A percentile compares a stretch with the other conserved stretches of the same genome.
phyloP scores from a whole-genome alignment of 768 basidiomycete species.

The Austroboletus festivus region DNA sequence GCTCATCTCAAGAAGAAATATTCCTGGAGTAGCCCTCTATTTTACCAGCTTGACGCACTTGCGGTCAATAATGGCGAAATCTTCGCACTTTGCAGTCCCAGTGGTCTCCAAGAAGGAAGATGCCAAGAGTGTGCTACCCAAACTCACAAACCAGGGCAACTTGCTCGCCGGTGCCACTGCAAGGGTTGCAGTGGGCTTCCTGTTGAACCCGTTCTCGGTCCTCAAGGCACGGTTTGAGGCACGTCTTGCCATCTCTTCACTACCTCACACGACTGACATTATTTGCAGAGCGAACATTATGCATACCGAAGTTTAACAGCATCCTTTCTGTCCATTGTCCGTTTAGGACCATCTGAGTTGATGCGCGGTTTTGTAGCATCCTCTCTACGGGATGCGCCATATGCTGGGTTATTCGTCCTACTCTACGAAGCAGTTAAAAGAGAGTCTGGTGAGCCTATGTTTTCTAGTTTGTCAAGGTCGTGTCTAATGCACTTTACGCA shows the following conservation, averaged over 20 bases:
- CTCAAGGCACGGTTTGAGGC: conserved; percentile 93
- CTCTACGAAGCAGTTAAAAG: conserved; percentile 86
- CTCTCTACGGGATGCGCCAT: conserved; percentile 90
- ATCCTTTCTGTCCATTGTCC: conserved; percentile 57
- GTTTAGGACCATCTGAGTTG: conserved; percentile 75
- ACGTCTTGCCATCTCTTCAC: background rate
- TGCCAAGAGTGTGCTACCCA: conserved; percentile 58
- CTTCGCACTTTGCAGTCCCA: conserved; percentile 59
- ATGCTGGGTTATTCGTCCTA: conserved; percentile 86
- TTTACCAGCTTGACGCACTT: conserved; percentile 84
- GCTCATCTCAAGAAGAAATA: conserved; percentile 53
- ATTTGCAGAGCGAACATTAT: conserved; percentile 69
- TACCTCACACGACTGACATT: conserved; percentile 1
- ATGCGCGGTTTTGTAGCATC: conserved; percentile 86
- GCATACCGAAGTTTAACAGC: conserved; percentile 59
- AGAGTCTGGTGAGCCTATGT: conserved; percentile 51
- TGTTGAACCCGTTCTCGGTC: conserved; percentile 88
- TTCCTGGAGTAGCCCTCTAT: conserved; percentile 91
- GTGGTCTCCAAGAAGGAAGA: conserved; percentile 13
- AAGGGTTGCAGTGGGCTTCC: conserved; percentile 74
- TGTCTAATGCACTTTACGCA: conserved; percentile 20
- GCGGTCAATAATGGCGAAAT: conserved; percentile 69
- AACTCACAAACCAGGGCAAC: conserved; percentile 75
- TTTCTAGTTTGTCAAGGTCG: background rate
- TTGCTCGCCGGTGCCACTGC: conserved; percentile 82